Percentiles rank a stretch among this genome's conserved stretches.
Conservation (phyloP, 208 protist genomes). For the Tritrichomonas musculus region DNA sequence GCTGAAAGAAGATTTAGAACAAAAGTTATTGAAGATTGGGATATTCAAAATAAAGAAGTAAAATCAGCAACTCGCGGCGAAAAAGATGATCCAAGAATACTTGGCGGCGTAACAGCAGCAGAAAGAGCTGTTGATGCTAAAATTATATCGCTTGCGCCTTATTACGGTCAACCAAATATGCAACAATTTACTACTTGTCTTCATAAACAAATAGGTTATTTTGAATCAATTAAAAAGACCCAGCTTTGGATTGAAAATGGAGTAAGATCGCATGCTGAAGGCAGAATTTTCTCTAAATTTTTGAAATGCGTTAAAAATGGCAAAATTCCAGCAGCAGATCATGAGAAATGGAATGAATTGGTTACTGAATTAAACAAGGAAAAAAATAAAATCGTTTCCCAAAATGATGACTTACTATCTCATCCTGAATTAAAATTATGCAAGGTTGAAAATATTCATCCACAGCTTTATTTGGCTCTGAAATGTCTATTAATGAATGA, state of each 20-base stretch:
- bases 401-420: not conserved
- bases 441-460: not conserved
- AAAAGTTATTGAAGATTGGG: conserved; percentile 3
- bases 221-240: not conserved
- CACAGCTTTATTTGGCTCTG: not conserved
- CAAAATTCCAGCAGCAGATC: not conserved
- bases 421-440: not conserved
- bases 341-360: not conserved
- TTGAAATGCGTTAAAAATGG: not conserved
- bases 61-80: not conserved
- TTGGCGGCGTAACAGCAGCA: not conserved
- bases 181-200: not conserved
- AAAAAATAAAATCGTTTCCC: not conserved
- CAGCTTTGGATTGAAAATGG: not conserved
- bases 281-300: not conserved
- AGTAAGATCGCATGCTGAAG: not conserved
- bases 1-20: not conserved
- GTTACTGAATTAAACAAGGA: not conserved
- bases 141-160: not conserved
- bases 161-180: not conserved
- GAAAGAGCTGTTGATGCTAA: not conserved
- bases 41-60: not conserved
- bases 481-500: not conserved
- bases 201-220: not conserved
- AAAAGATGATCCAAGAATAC: not conserved